A percentile compares a stretch with the other conserved stretches of the same genome.
Conservation (phyloP, 1,284 basidiomycete genomes). For the Pascua sp. region DNA sequence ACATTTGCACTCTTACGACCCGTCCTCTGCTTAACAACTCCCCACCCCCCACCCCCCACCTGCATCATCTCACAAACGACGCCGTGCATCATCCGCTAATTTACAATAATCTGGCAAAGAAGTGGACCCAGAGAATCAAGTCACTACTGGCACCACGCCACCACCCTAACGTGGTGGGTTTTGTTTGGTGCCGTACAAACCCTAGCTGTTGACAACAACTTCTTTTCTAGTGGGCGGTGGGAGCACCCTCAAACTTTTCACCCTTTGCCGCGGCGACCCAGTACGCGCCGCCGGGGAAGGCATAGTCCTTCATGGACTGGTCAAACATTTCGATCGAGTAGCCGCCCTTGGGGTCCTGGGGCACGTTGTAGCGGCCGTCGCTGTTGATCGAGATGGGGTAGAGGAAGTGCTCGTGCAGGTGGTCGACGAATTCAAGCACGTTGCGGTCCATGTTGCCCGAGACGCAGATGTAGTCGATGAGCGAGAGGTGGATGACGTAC, state of each 20-base stretch:
- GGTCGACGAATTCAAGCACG: constrained; percentile 62
- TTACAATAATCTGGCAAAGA: too few relatives aligned
- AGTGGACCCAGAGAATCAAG: too few relatives aligned
- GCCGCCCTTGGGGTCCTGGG: constrained; percentile 47
- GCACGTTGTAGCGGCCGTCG: constrained; percentile 75
- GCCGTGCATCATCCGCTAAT: too few relatives aligned
- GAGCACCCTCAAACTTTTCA: constrained; percentile 15
- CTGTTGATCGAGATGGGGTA: constrained; percentile 84
- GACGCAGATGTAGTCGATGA: constrained; percentile 87
- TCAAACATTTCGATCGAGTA: constrained; percentile 53
- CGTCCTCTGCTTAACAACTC: too few relatives aligned
- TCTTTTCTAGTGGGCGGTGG: constrained; percentile 5
- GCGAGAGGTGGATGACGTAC: constrained; percentile 49
- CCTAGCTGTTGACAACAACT: too few relatives aligned
- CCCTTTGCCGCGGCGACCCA: constrained; percentile 47
- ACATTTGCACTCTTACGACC: too few relatives aligned
- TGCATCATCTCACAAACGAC: too few relatives aligned
- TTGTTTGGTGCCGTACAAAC: too few relatives aligned
- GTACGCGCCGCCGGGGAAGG: constrained; percentile 51
- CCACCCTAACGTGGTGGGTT: too few relatives aligned
- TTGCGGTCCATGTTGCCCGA: constrained; percentile 90
- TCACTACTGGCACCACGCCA: too few relatives aligned
- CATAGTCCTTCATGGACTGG: constrained; percentile 48
- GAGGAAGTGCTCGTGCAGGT: constrained; percentile 89
- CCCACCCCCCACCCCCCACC: too few relatives aligned